phyloP scores from a whole-genome alignment of 306 rosid genomes.

The Casuarina cunninghamiana region DNA sequence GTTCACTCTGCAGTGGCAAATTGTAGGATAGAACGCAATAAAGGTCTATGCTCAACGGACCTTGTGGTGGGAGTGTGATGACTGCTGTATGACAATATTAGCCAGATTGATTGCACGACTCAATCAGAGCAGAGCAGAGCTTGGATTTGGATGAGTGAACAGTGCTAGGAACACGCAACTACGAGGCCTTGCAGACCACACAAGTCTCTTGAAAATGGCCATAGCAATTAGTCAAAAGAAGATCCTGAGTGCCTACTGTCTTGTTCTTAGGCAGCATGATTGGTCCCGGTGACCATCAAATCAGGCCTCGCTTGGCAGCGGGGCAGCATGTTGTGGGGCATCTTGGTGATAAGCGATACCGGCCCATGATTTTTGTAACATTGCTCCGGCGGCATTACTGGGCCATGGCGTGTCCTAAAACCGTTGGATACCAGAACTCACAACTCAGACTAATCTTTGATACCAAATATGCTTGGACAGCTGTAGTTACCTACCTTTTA shows the following conservation, averaged over 20 bases:
- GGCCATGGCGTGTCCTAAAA: too few relatives aligned
- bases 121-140: conserved; percentile 15
- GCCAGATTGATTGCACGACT: conserved; percentile 4
- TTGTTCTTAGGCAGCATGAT: conserved; percentile 29
- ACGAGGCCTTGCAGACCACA: conserved; percentile 19
- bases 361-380: too few relatives aligned
- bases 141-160: conserved; percentile 28
- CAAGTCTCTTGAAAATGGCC: conserved; percentile 15
- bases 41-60: conserved; percentile 19
- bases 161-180: background rate
- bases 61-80: conserved; percentile 10
- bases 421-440: too few relatives aligned
- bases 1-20: background rate
- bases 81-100: conserved; percentile 9
- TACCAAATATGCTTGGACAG: too few relatives aligned
- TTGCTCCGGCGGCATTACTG: too few relatives aligned
- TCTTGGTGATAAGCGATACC: too few relatives aligned
- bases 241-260: conserved; percentile 1
- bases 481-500: too few relatives aligned
- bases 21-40: background rate
- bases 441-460: too few relatives aligned
- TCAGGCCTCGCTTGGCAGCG: background rate
- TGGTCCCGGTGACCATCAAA: conserved; percentile 11
- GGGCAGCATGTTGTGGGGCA: conserved; percentile 19
- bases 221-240: background rate